Percentiles rank a stretch among this genome's conserved stretches.
Evolutionary conservation across 2,329 filamentous ascomycete species (phyloP).

Genomic region (Penicillium polonicum): DNA sequence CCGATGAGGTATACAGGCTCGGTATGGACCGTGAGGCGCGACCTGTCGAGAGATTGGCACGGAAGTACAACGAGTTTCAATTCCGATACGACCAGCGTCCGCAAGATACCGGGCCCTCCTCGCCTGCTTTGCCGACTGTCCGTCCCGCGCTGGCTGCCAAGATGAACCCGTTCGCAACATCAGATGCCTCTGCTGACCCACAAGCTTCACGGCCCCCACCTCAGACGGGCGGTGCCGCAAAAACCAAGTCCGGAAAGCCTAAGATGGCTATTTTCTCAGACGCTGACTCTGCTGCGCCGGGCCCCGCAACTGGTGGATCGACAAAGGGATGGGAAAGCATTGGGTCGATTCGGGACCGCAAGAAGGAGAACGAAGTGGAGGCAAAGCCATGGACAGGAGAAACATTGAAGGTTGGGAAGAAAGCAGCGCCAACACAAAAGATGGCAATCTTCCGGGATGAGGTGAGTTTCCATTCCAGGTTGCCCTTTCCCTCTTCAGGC

Average conservation of each 20-base stretch:
- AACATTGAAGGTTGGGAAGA: constrained; percentile 82
- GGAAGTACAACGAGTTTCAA: constrained; percentile 93
- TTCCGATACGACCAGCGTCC: constrained; percentile 69
- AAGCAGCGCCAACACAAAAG: constrained; percentile 72
- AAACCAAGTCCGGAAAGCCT: constrained; percentile 66
- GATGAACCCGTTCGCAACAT: constrained; percentile 70
- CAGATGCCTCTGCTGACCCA: constrained; percentile 58
- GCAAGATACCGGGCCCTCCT: constrained; percentile 67
- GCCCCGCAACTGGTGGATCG: constrained; percentile 53
- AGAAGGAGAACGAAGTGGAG: constrained; percentile 88
- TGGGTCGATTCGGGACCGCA: constrained; percentile 78
- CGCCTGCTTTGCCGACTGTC: constrained; percentile 80
- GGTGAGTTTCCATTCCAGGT: constrained; percentile 64
- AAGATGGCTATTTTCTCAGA: constrained; percentile 95
- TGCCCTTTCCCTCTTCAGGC: constrained; percentile 39
- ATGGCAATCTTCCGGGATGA: constrained; percentile 92
- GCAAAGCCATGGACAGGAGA: constrained; percentile 90
- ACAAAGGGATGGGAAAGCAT: constrained; percentile 89
- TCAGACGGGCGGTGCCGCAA: constrained; percentile 48
- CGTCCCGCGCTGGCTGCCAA: constrained; percentile 83
- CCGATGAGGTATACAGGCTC: constrained; percentile 88
- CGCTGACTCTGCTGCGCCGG: constrained; percentile 58
- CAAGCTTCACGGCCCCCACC: constrained; percentile 61
- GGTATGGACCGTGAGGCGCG: constrained; percentile 86
- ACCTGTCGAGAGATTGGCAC: constrained; percentile 73